Evolutionary conservation across 768 basidiomycete genomes (phyloP).

Genomic region (Tylopilus sp.): DNA sequence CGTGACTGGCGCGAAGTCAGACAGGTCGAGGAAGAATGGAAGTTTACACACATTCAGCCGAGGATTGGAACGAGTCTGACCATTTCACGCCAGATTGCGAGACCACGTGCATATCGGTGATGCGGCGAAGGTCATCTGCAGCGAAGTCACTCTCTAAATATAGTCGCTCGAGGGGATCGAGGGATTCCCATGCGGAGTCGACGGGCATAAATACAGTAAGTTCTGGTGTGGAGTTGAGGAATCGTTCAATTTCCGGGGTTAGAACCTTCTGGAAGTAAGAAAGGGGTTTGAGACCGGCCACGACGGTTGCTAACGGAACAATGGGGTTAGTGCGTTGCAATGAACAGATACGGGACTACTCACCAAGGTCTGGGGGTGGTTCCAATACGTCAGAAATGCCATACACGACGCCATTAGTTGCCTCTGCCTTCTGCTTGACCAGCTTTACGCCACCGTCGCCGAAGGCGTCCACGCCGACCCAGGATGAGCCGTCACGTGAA

Average conservation of each 20-base stretch:
- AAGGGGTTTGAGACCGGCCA: conserved; percentile 55
- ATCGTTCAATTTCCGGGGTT: conserved; percentile 50
- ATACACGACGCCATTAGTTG: conserved; percentile 73
- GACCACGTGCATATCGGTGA: conserved; percentile 78
- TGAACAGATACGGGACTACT: conserved; percentile 25
- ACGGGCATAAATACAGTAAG: conserved; percentile 89
- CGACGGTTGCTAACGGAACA: conserved; percentile 50
- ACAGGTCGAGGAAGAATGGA: not conserved
- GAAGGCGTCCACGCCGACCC: conserved; percentile 74
- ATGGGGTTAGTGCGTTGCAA: not conserved
- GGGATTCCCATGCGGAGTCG: conserved; percentile 75
- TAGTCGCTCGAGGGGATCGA: conserved; percentile 74
- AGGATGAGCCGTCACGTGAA: conserved; percentile 43
- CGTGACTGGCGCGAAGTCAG: conserved; percentile 49
- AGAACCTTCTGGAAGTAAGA: conserved; percentile 76
- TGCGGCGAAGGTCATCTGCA: conserved; percentile 69
- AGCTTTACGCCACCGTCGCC: conserved; percentile 72
- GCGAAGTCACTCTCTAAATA: conserved; percentile 92
- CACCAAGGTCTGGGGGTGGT: conserved; percentile 73
- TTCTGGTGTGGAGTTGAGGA: conserved; percentile 64
- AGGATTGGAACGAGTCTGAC: conserved; percentile 57
- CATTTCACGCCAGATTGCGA: conserved; percentile 56
- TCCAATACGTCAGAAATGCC: conserved; percentile 74
- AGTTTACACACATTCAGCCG: conserved; percentile 48
- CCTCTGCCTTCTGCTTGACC: conserved; percentile 53